Evolutionary conservation across 139 green algal genomes (phyloP), one percentile per base, ranked within the genome.

Genomic region (Chlamydomonas schloesseri): DNA sequence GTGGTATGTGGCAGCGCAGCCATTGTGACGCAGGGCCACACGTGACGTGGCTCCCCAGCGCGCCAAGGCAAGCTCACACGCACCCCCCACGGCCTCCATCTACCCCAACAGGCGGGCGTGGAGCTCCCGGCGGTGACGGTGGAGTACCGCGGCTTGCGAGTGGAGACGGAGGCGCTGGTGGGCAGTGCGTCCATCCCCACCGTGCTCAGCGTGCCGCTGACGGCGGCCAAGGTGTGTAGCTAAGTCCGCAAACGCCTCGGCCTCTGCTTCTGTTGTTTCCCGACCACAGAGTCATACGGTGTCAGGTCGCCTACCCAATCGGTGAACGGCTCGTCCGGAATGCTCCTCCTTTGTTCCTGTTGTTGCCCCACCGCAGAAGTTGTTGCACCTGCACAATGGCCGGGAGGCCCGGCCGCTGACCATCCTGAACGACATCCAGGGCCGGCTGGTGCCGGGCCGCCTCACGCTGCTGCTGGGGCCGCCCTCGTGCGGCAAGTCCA

Each of bases 401-500:
- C 79, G n/a, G 0, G 79, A 85, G 64, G 60, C 79, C 26, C 18
- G 20, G 23, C 79, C 79, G 8, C 79, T 85, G 46, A 65, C 31
- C 47, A 76, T 85, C 47, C 79, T 85, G 3, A 76, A 85, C 79
- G 33, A 28, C 79, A 1, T 85, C 28, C 47, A 76, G 47, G 79
- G 79, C 28, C 57, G 55, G 31, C 71, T 77, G 57, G 31, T 65
- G 33, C 87, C 84, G 88, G 93, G 91, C 24, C 89, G 91, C 31
- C 78, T 86, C 8, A 97, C 95, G 3, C 87, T 97, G 81, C 88
- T 97, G 84, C 89, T 97, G 73, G 94, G 93, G 0, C 94, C 95
- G n/a, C 95, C 94, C 47, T 88, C 91, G 14, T 86, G 83, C 28
- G 95, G 95, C 37, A 97, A 97, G 86, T 89, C 87, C 28, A 71